Conservation (phyloP, 2,329 filamentous ascomycete genomes). For the Tolypocladium tundrense region DNA sequence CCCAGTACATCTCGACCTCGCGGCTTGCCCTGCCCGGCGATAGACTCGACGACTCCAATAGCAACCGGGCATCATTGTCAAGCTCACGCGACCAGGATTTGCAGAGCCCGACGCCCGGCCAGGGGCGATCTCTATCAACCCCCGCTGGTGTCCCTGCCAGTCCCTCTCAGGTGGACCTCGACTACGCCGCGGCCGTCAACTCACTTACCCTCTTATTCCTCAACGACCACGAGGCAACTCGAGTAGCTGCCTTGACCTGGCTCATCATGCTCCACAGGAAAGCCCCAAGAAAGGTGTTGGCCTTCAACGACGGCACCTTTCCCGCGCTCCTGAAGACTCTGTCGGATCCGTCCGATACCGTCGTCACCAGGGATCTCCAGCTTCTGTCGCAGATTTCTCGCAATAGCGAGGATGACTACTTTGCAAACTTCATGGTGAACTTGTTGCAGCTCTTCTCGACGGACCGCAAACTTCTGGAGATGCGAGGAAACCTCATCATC, state of each 20-base stretch:
- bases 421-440: slow-evolving; percentile 97
- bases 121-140: slow-evolving; percentile 35
- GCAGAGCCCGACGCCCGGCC: slow-evolving; percentile 40
- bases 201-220: slow-evolving; percentile 88
- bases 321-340: slow-evolving; percentile 91
- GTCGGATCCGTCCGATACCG: slow-evolving; percentile 88
- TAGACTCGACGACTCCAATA: slow-evolving; percentile 34
- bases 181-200: slow-evolving; percentile 90
- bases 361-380: slow-evolving; percentile 89
- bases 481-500: slow-evolving; percentile 90
- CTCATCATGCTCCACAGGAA: slow-evolving; percentile 96
- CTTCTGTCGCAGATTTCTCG: slow-evolving; percentile 91
- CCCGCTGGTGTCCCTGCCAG: slow-evolving; percentile 30
- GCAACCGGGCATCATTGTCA: slow-evolving; percentile 40
- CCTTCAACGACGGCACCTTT: slow-evolving; percentile 95
- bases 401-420: slow-evolving; percentile 95
- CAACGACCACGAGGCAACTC: slow-evolving; percentile 92
- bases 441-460: slow-evolving; percentile 91
- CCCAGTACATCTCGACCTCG: slow-evolving; percentile 23
- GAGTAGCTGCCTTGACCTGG: slow-evolving; percentile 90
- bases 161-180: slow-evolving; percentile 59
- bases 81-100: slow-evolving; percentile 44
- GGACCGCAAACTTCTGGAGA: slow-evolving; percentile 82
- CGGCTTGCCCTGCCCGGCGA: slow-evolving; percentile 33
- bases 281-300: slow-evolving; percentile 83